Evolutionary conservation across 257 asterid genomes (phyloP), one percentile per base, ranked within the genome.

Genomic region (Galeopsis tetrahit): DNA sequence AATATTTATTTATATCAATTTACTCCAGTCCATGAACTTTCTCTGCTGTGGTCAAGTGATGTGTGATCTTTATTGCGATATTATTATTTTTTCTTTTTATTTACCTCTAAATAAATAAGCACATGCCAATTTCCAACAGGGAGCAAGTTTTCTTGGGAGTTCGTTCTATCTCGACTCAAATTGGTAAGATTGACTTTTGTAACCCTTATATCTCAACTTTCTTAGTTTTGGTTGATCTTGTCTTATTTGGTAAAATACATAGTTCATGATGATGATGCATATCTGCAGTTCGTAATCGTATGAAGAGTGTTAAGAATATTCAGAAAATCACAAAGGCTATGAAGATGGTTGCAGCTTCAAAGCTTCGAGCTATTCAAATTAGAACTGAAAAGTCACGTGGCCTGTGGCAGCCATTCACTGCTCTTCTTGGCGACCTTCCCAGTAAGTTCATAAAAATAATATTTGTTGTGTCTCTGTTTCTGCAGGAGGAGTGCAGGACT

Each of bases 271-370:
- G 74, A 60, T 74, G 65, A 34, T 51, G 59, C 71, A 57, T 60
- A 71, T 65, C 64, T 78, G 76, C 81, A 92, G 97, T 92, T 52
- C 91, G 97, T 78, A 93, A 89, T 80, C 88, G 98, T 59, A 93
- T 93, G 98, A 93, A 87, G 90, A 92, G 98, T 95, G 96, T 95
- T 63, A 85, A 78, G 70, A 95, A 84, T 84, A 94, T 94, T 63
- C 98, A 94, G 83, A 94, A 94, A 82, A 94, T 92, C 72, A 95
- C 99, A 4, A 95, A 95, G 90, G 99, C 99, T 46, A 95, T 95
- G 99, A 95, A 95, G 96, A 95, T 95, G 99, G 98, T 95, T 92
- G 99, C 99, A 60, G 99, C 99, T 58, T 95, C 99, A 75, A 95
- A 95, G 83, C 87, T 95, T 67, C 90, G 98, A 81, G 96, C 97